Evolutionary conservation across 202 grass and related monocot genomes (phyloP).

Genomic region (Zizania palustris): DNA sequence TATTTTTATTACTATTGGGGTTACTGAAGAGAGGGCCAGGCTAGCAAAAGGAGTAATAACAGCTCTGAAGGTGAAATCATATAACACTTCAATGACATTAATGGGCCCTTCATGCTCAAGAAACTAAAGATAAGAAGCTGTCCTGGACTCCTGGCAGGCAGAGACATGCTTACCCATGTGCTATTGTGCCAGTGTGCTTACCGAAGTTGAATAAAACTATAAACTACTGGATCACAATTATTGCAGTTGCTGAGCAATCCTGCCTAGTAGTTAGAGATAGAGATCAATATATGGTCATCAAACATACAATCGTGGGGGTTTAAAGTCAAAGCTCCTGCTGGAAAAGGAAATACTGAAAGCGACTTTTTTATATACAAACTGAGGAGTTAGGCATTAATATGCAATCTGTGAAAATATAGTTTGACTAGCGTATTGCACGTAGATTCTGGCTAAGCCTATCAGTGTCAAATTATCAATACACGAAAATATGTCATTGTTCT

Average conservation of each 20-base stretch:
- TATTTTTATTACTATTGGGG: constrained; percentile 9
- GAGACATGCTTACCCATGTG: constrained; percentile 45
- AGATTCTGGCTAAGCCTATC: neutral
- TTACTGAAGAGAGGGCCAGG: constrained; percentile 11
- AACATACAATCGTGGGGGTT: constrained; percentile 17
- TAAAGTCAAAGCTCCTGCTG: constrained; percentile 25
- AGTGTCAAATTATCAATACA: neutral
- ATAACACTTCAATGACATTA: neutral
- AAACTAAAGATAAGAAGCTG: constrained; percentile 32
- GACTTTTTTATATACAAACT: neutral
- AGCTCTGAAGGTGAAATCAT: constrained; percentile 4
- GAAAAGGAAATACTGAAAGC: neutral
- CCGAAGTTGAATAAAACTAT: constrained; percentile 36
- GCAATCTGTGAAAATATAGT: neutral
- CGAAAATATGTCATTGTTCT: neutral
- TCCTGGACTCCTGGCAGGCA: constrained; percentile 29
- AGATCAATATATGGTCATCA: constrained; percentile 11
- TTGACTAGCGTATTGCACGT: constrained; percentile 1
- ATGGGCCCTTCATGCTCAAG: constrained; percentile 5
- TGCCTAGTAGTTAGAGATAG: constrained; percentile 41
- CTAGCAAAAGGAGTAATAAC: neutral
- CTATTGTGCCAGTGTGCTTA: constrained; percentile 29
- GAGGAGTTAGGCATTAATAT: neutral
- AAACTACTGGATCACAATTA: constrained; percentile 50
- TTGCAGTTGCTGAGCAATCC: constrained; percentile 36